A percentile compares a stretch with the other conserved stretches of the same genome.
These are phyloP conservation scores for Microbotryum intermedium DNA, from an alignment of 1,284 basidiomycete genomes.

Conservation along the genomic window DNA sequence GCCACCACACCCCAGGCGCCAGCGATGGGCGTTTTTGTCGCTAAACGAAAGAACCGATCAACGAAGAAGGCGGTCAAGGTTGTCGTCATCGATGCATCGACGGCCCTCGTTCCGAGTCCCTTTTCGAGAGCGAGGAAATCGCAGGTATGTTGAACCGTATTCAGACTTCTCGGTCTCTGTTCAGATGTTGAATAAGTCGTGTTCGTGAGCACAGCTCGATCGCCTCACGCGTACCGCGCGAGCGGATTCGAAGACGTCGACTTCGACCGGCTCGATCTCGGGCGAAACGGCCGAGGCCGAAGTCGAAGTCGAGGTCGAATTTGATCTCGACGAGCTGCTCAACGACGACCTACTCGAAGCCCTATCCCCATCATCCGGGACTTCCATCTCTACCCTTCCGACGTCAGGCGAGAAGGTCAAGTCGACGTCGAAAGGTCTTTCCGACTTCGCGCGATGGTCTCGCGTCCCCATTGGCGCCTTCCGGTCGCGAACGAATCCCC, in stretches of 20 bases:
- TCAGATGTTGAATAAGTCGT: background rate
- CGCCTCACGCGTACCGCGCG: constrained; percentile 21
- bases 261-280: constrained; percentile 24
- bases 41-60: background rate
- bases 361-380: too few relatives aligned
- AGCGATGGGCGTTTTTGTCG: constrained; percentile 20
- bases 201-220: background rate
- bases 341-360: constrained; percentile 18
- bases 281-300: constrained; percentile 15
- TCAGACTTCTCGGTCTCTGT: background rate
- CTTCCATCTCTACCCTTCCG: background rate
- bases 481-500: constrained; percentile 17
- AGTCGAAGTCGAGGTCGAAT: constrained; percentile 10
- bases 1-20: constrained; percentile 2
- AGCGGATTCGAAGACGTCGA: constrained; percentile 28
- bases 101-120: background rate
- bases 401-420: too few relatives aligned
- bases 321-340: constrained; percentile 32
- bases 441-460: constrained; percentile 34
- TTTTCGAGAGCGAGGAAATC: constrained; percentile 6
- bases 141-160: background rate
- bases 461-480: constrained; percentile 36
- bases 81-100: constrained; percentile 15
- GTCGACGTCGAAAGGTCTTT: constrained; percentile 4
- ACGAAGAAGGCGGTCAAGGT: constrained; percentile 2